Base-by-base conservation (phyloP, 192 early-diverging fungal genomes). In the Geranomyces michiganensis region DNA sequence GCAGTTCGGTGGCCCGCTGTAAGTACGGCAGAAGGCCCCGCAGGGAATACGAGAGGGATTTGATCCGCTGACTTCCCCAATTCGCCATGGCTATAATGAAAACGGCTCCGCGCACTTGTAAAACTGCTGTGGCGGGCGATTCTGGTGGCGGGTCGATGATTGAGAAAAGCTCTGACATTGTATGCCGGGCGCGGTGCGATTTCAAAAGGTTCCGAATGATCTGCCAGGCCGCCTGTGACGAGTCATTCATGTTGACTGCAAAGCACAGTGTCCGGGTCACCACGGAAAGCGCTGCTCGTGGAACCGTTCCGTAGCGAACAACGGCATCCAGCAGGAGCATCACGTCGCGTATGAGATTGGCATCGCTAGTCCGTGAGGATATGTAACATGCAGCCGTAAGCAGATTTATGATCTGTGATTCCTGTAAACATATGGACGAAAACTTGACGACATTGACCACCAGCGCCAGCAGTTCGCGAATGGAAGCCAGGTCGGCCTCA, bases 171-270 rank as follows among this genome's bases (percentile, higher is more conserved):
- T 80, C 78, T 49, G 80, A 72, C 24, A 88, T 84, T 1, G 85
- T 75, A 29, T 76, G 84, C n/a, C 86, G 83, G 0, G 85, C 87
- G 59, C 83, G 85, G 46, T 89, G 89, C 31, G 85, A 88, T 48
- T 78, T 80, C 62, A 90, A 73, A 33, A 91, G 68, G 72, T 90
- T 89, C 26, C 77, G 74, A 68, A 89, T 85, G 53, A 89, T 86
- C 30, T 77, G 70, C 88, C 87, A 90, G 30, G 72, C 36, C 17
- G 44, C 30, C 6, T 73, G 32, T 8, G 65, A 47, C 6, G 31
- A 46, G 21, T 17, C 22, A 17, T 31, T 41, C 48, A 58, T 17
- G 30, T 46, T 60, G 27, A 67, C 61, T 27, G 66, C 43, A 21
- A 27, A 36, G 15, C 41, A 55, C 12, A 73, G 62, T n/a, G 65